Base-by-base conservation (phyloP, 2,329 filamentous ascomycete genomes). In the Colletotrichum filicis region DNA sequence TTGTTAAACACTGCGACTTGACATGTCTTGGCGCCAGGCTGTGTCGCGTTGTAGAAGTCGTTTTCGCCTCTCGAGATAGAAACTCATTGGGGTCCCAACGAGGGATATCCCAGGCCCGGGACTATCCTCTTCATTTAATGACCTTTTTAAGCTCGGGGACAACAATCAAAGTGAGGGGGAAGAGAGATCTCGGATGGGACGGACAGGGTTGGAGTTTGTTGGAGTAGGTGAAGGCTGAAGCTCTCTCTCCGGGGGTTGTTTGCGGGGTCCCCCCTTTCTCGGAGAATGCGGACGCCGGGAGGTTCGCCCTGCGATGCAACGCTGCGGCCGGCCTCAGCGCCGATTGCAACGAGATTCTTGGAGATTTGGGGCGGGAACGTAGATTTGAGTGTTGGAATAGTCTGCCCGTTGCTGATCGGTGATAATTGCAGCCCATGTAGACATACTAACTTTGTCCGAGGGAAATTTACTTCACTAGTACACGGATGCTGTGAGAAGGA, bases 11-110 rank as follows among this genome's bases (percentile, higher is more conserved):
- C 16, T 9, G 37, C 26, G 24, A 49, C 42, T 22, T 52, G 59
- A 52, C 26, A 62, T 52, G 42, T 62, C 59, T 62, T 62, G 59
- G 59, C 59, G 19, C 19, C 7, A 24, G 37, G 58, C 58, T 46
- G 32, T 28, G 37, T 46, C 24, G 57, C 35, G 56, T 42, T 16
- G 14, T 42, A 42, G 14, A 14, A 5, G 14, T 42, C 56, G 58
- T 42, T 22, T 61, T 16, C 55, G 57, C 32, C 16, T 6, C n/a
- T 9, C 30, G 35, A 30, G 57, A 60, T n/a, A 9, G 32, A 61
- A 22, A 16, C 37, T 42, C 1, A 8, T 49, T 11, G 59, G 11
- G 24, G 59, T 26, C 24, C 46, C 22, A 61, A 49, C 42, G 42
- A 49, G 19, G 42, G 6, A n/a, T 6, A 49, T n/a, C 42, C 59